Base-by-base conservation (phyloP, 768 basidiomycete genomes). In the Lactifluus subvellereus region DNA sequence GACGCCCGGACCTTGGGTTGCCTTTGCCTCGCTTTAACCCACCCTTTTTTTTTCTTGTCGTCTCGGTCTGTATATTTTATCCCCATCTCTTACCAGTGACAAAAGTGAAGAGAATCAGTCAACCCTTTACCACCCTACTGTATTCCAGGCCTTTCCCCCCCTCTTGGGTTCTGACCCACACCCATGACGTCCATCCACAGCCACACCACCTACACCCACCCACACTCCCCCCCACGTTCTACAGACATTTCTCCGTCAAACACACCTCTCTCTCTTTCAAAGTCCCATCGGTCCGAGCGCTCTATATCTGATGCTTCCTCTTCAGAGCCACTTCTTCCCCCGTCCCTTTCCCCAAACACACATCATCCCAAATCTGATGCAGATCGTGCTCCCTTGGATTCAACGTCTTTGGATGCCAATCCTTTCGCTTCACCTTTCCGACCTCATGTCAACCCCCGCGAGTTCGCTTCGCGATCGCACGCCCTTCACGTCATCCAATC, bases 221-320 rank as follows among this genome's bases (percentile, higher is more conserved):
- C 48, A 22, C 64, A 37, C 32, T 51, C 55, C 9, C 63, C 59
- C 53, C 60, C 64, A 30, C 33, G 45, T 58, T 67, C 57, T 51
- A 30, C 54, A 54, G 53, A 65, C 33, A 49, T 67, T 57, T 54
- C 66, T 54, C 66, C 59, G 64, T 32, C 64, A 37, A 16, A 37
- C 9, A 14, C 47, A 14, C 37, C 61, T 2, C 22, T 52, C 47
- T 54, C 63, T 22, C 56, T 49, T n/a, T 16, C 51, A 42, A 57
- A 50, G 0, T 45, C 38, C 57, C 54, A 27, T 40, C 60, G 53
- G 40, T 33, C 60, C 55, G 40, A 27, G 22, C 38, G 40, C 33
- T 48, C 42, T 11, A 47, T 59, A 59, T 64, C 62, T 50, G 62
- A 59, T 55, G 3, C 18, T 11, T 45, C 42, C 57, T n/a, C 63